Conservation (phyloP, 257 asterid species). For the Nicotiana tabacum region DNA sequence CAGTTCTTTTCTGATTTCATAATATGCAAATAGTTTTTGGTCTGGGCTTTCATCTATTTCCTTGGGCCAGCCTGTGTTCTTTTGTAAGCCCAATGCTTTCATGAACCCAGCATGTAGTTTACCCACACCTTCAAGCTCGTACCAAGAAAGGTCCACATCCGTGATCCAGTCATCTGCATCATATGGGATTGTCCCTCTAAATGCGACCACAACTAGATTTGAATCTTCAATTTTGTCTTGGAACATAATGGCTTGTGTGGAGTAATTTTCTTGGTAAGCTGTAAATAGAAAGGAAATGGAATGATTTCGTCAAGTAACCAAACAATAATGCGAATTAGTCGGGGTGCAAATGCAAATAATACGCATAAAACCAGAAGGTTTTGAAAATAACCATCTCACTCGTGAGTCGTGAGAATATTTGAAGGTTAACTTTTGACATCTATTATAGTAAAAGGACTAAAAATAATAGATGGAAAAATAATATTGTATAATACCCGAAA, state of each 20-base stretch:
- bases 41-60: conserved; percentile 12
- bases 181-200: conserved; percentile 64
- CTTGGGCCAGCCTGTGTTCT: conserved; percentile 46
- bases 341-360: too few relatives aligned
- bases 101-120: conserved; percentile 55
- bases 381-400: too few relatives aligned
- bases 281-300: not conserved
- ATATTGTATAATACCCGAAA: too few relatives aligned
- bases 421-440: too few relatives aligned
- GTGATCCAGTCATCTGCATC: conserved; percentile 49
- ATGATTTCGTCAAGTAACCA: not conserved
- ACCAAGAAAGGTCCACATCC: conserved; percentile 65
- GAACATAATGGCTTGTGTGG: conserved; percentile 51
- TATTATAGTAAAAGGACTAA: too few relatives aligned
- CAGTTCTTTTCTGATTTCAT: conserved; percentile 40
- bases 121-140: conserved; percentile 41
- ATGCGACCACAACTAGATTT: conserved; percentile 43
- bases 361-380: too few relatives aligned
- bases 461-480: too few relatives aligned
- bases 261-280: conserved; percentile 35
- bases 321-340: not conserved
- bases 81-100: conserved; percentile 65
- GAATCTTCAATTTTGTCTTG: conserved; percentile 29
- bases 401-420: too few relatives aligned
- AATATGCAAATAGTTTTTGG: conserved; percentile 42